Base-by-base conservation (phyloP, 2,329 filamentous ascomycete species). In the Fusarium piperis region DNA sequence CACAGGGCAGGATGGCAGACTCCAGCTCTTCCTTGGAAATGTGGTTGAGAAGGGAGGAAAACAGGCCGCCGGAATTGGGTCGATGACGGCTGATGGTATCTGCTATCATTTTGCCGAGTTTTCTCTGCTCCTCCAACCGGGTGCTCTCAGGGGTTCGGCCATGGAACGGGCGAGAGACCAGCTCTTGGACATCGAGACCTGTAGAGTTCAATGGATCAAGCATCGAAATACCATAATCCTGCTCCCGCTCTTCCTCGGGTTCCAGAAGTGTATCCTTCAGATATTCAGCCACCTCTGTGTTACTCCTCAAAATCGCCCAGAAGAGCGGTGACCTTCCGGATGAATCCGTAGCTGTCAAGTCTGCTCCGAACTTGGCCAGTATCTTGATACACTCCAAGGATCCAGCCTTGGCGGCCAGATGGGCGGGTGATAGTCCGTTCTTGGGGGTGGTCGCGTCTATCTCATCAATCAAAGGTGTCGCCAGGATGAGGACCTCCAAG, bases 1-100 rank as follows among this genome's bases (percentile, higher is more conserved):
- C 55, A 41, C 75, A 77, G 15, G 75, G 72, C 62, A 77, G 36
- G 38, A 73, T 52, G 15, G 74, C 73, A 13, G 66, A 51, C 35
- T 52, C 59, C 2, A 77, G 6, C 8, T 74, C 61, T 4, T 67
- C 44, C 56, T 57, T 68, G 4, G 74, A 67, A 16, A 73, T 51
- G 4, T 72, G 46, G 6, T 59, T 28, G 35, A 76, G 67, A 6
- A 76, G 52, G 4, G 65, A 52, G 3, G 30, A 36, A 26, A 77
- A 69, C 2, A 67, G 23, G 11, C 39, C 61, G 1, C 66, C 62
- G 6, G 20, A 28, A 32, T 39, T 58, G 4, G 53, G 26, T 7
- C 64, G 64, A 26, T 70, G 64, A 9, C 59, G 51, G 4, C 62
- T 51, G 28, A 75, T 62, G 33, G 68, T 57, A 9, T 70, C 62